phyloP scores from a whole-genome alignment of 257 asterid genomes.

The Solanum neorickii region DNA sequence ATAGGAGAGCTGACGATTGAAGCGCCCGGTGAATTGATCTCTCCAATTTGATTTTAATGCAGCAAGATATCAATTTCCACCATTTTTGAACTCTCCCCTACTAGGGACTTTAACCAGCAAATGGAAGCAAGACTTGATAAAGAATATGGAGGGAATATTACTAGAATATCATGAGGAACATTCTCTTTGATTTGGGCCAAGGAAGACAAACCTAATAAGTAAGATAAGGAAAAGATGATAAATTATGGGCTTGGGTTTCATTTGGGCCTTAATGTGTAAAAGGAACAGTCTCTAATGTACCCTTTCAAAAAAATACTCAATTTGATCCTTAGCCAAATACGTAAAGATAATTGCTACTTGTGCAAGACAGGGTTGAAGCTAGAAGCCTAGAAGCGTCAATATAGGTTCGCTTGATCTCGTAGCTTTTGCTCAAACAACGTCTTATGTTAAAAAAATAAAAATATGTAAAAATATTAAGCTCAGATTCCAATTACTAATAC shows the following conservation, averaged over 20 bases:
- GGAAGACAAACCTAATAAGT: not conserved
- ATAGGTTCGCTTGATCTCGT: not conserved
- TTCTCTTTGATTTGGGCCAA: not conserved
- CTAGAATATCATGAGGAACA: constrained; percentile 6
- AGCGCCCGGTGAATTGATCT: not conserved
- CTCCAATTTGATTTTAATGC: not conserved
- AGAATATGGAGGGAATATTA: constrained; percentile 32
- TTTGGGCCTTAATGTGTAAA: not conserved
- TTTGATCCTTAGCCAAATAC: not conserved
- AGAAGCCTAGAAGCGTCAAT: not conserved
- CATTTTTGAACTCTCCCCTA: not conserved
- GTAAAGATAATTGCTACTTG: not conserved
- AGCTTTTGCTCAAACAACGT: not conserved
- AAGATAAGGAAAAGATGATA: not conserved
- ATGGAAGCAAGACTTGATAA: not conserved
- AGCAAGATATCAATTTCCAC: not conserved
- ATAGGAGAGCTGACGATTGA: no score
- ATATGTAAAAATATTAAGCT: no score
- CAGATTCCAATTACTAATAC: not conserved
- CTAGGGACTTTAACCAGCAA: not conserved
- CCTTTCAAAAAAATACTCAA: not conserved
- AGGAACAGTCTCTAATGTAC: no score
- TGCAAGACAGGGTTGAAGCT: not conserved
- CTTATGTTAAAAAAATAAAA: no score
- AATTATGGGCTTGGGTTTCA: not conserved